Base-by-base conservation (phyloP, 208 protist genomes). In the Tritrichomonas foetus region DNA sequence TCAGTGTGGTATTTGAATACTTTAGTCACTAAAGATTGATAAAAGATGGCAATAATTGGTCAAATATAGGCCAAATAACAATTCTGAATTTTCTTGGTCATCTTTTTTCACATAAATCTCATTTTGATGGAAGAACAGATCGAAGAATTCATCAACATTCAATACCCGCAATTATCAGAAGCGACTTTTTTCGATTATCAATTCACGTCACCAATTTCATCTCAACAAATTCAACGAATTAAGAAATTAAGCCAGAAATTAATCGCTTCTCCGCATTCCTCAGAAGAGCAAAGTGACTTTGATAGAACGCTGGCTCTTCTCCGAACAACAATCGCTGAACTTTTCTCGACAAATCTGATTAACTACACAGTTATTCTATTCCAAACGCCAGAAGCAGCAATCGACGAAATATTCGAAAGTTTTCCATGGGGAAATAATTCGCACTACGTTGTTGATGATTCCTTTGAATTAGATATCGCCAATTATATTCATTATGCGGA, bases 261-360 rank as follows among this genome's bases (percentile, higher is more conserved):
- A 39, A 25, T 53, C 13, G 27, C 78, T 16, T 89, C 78, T 55
- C 78, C 78, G 20, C 78, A 89, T 50, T 53, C 41, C 13, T 89
- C 78, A 22, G 78, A 89, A 89, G 78, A 89, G n/a, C 78, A 89
- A 50, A 89, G 78, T 57, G 47, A 44, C 14, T 89, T 89, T 61
- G 78, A 89, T 39, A 13, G 78, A n/a, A 53, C 47, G 27, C 3
- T 57, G 2, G 25, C 78, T 55, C 57, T 49, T 57, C 33, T 89
- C 8, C 39, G 78, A 16, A 27, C 33, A 57, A 36, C 41, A 55
- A n/a, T 89, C 16, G 78, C 78, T 16, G 78, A 89, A 47, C 33
- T 89, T 33, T 89, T 89, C 47, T 49, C 44, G 20, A 53, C 78
- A 44, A 89, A 33, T 50, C n/a, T 53, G 57, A 47, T 89, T 39